Conservation (phyloP, 1,284 basidiomycete genomes). For the Pascua guehoae region DNA sequence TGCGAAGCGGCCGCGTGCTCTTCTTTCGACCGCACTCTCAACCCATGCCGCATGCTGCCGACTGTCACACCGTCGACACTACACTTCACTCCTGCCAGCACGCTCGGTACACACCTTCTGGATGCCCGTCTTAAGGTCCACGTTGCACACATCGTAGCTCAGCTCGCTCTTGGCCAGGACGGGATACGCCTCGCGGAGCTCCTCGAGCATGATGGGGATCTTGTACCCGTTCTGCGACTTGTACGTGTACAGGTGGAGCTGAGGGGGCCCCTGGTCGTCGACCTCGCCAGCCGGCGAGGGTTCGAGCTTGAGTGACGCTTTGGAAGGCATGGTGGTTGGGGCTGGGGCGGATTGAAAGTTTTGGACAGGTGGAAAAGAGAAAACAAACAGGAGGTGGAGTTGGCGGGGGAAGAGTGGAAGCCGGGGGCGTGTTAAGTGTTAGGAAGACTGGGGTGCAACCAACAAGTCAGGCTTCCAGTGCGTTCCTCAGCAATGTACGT, state of each 20-base stretch:
- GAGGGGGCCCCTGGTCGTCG: conserved; percentile 21
- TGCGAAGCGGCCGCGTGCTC: too few relatives aligned
- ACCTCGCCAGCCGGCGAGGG: conserved; percentile 15
- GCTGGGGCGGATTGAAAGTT: too few relatives aligned
- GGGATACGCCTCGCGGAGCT: conserved; percentile 61
- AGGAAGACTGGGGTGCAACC: too few relatives aligned
- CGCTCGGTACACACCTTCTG: conserved; percentile 51
- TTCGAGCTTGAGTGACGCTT: conserved; percentile 4
- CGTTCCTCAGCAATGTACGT: too few relatives aligned
- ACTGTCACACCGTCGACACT: not conserved
- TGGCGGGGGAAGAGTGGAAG: too few relatives aligned
- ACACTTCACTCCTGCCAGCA: not conserved
- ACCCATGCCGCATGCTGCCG: too few relatives aligned
- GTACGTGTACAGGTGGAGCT: conserved; percentile 61
- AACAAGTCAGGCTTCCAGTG: too few relatives aligned
- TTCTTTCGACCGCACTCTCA: too few relatives aligned
- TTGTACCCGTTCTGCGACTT: conserved; percentile 64
- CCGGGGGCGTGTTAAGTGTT: too few relatives aligned
- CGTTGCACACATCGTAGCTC: conserved; percentile 57
- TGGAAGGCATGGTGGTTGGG: too few relatives aligned
- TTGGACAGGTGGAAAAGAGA: too few relatives aligned
- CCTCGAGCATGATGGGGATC: conserved; percentile 62
- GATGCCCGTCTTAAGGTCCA: conserved; percentile 41
- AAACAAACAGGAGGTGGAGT: too few relatives aligned
- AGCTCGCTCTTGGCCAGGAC: conserved; percentile 42